Base-by-base conservation (phyloP, 2,329 filamentous ascomycete genomes). In the Fusarium euwallaceae region DNA sequence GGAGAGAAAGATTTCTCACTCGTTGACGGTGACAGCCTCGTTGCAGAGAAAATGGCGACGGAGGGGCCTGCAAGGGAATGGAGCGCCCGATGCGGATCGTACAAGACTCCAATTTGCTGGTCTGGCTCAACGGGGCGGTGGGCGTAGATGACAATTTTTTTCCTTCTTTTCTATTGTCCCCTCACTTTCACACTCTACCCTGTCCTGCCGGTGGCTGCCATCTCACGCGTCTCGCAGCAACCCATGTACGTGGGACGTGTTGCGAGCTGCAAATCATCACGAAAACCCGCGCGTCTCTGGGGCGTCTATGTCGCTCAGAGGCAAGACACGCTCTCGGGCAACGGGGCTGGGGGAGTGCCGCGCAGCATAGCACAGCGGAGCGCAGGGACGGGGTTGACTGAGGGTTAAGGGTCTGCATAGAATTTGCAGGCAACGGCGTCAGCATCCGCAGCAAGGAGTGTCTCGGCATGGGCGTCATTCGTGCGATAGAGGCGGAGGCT, bases 221-320 rank as follows among this genome's bases (percentile, higher is more conserved):
- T 69, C 59, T 77, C 76, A 79, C 77, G 77, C 77, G 77, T 76
- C 76, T 75, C 74, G 77, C 76, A 79, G 74, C 73, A 77, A 71
- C 65, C 77, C 77, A 77, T 79, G 76, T 70, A 77, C 77, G 76
- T 75, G 74, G 69, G 60, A 74, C 76, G 77, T 79, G 77, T 78
- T 65, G 60, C 64, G 69, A 72, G 66, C 72, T 75, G 77, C 74
- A 77, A 78, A 74, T 76, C 74, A 75, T 72, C 63, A 64, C 60
- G 62, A 70, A 71, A 69, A 39, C 55, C 66, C 66, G 74, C 66
- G 74, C 69, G 73, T 71, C 55, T 72, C 53, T 66, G 64, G 64
- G 68, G 70, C 76, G 69, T 61, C 67, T 76, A 67, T 73, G 67
- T 66, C 66, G 74, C 69, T 27, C 64, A 71, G 59, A 73, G 39